phyloP scores from a whole-genome alignment of 1,139 yeast species.

The Saccharomyces hybrid region DNA sequence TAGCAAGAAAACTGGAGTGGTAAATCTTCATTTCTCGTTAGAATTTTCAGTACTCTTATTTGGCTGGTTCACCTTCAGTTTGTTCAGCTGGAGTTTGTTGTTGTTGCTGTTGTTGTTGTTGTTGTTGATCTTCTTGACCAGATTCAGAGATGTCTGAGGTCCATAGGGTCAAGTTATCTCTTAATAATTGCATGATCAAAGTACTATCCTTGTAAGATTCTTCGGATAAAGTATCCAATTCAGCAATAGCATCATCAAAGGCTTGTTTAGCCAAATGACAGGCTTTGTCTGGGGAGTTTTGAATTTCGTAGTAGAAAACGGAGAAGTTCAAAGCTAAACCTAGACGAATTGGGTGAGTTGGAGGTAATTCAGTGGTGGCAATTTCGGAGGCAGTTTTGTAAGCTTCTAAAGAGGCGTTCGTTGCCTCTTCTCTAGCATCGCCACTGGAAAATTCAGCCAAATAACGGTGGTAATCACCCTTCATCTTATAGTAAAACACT shows the following conservation, averaged over 20 bases:
- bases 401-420: constrained; percentile 86
- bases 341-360: constrained; percentile 97
- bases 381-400: constrained; percentile 94
- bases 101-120: constrained; percentile 10
- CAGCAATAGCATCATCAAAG: constrained; percentile 97
- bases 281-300: constrained; percentile 96
- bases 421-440: constrained; percentile 88
- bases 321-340: constrained; percentile 97
- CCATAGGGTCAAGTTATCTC: constrained; percentile 98
- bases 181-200: constrained; percentile 92
- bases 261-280: constrained; percentile 98
- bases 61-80: constrained; percentile 36
- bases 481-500: constrained; percentile 98
- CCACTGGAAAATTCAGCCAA: constrained; percentile 91
- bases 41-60: constrained; percentile 7
- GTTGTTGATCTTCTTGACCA: constrained; percentile 44
- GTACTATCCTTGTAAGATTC: constrained; percentile 97
- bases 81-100: constrained; percentile 39
- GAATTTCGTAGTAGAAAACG: constrained; percentile 94
- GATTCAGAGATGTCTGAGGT: constrained; percentile 91
- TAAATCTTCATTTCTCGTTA: constrained; percentile 1
- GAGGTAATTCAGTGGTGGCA: constrained; percentile 92
- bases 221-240: constrained; percentile 91
- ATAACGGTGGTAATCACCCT: constrained; percentile 98
- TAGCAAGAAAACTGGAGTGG: constrained; percentile 1